phyloP scores from a whole-genome alignment of 441 rosid species.

The Pelargonium myrrhifolium region DNA sequence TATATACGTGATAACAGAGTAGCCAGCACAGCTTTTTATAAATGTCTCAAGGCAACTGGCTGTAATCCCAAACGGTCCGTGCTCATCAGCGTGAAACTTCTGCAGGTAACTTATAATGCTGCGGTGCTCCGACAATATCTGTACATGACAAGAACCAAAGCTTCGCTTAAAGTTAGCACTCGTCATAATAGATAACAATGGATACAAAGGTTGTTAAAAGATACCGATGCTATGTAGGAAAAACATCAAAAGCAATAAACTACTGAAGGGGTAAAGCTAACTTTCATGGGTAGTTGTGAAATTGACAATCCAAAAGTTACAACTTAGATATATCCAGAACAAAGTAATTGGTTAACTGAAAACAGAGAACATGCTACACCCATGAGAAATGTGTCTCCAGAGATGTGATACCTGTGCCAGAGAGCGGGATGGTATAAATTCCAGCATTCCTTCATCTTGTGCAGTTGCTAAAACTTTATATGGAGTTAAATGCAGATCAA shows the following conservation, averaged over 20 bases:
- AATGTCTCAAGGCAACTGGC: conserved; percentile 94
- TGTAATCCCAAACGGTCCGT: conserved; percentile 91
- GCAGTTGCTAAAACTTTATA: conserved; percentile 95
- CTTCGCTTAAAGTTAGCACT: not conserved
- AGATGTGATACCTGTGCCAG: conserved; percentile 68
- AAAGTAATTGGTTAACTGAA: not conserved
- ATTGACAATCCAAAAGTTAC: no score
- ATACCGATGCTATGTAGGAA: no score
- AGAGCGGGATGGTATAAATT: conserved; percentile 87
- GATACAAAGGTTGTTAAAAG: no score
- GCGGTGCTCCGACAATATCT: conserved; percentile 93
- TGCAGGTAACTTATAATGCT: conserved; percentile 87
- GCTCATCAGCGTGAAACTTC: conserved; percentile 95
- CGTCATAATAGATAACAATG: not conserved
- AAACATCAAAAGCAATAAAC: no score
- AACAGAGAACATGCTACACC: not conserved
- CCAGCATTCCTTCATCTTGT: conserved; percentile 98
- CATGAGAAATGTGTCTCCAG: conserved; percentile 7
- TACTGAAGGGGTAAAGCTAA: no score
- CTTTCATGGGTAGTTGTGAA: no score
- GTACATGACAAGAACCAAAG: conserved; percentile 20
- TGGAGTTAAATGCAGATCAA: conserved; percentile 87
- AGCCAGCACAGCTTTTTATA: conserved; percentile 98
- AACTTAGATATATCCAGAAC: no score
- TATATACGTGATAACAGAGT: conserved; percentile 93